A percentile compares a stretch with the other conserved stretches of the same genome.
Conservation (phyloP, 2,329 filamentous ascomycete species). For the Diaporthe citriasiana region DNA sequence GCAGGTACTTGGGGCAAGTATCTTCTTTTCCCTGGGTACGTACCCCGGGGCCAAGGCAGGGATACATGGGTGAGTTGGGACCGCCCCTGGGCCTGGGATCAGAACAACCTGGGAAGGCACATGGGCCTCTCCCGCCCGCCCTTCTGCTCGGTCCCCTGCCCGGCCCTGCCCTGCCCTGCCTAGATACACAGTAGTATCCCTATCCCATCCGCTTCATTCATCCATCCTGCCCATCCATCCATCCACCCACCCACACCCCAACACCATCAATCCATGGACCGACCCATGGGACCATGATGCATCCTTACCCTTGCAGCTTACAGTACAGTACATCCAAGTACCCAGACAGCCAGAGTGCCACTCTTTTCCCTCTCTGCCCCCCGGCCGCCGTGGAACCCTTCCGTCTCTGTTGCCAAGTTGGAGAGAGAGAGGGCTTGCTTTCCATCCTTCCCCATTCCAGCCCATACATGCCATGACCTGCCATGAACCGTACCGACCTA, state of each 20-base stretch:
- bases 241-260: slow-evolving; percentile 15
- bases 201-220: slow-evolving; percentile 26
- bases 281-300: slow-evolving; percentile 25
- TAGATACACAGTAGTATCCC: slow-evolving; percentile 1
- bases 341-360: neutral
- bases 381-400: slow-evolving; percentile 27
- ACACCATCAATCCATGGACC: slow-evolving; percentile 25
- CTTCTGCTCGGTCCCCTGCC: slow-evolving; percentile 26
- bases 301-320: slow-evolving; percentile 31
- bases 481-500: slow-evolving; percentile 15
- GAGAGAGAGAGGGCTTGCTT: slow-evolving; percentile 22
- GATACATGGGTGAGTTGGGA: slow-evolving; percentile 10
- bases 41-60: slow-evolving; percentile 18
- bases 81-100: slow-evolving; percentile 19
- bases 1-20: slow-evolving; percentile 23
- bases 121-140: slow-evolving; percentile 29
- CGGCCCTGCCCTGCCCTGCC: slow-evolving; percentile 16
- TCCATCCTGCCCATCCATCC: slow-evolving; percentile 23
- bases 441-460: slow-evolving; percentile 28
- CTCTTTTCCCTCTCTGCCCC: neutral
- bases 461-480: neutral
- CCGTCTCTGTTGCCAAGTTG: slow-evolving; percentile 27
- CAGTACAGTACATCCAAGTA: slow-evolving; percentile 18
- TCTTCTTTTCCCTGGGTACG: neutral
- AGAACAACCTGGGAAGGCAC: slow-evolving; percentile 34